Percentiles rank a stretch among this genome's conserved stretches.
Evolutionary conservation across 495 filamentous ascomycete species (phyloP).

Genomic region (Daldinia bambusicola): DNA sequence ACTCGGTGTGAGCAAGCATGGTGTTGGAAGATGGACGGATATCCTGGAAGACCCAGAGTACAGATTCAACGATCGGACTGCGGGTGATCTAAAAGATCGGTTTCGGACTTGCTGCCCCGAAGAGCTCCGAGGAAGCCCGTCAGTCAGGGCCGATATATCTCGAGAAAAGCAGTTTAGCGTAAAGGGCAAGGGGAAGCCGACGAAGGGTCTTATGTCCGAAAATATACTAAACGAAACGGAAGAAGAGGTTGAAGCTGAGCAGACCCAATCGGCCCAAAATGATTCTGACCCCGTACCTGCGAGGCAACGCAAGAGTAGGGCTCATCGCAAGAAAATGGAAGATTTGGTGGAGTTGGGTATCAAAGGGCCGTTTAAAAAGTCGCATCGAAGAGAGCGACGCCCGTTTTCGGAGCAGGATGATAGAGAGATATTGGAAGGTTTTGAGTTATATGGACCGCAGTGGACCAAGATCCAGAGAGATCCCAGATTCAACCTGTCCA

Average conservation of each 20-base stretch:
- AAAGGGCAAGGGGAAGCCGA: constrained; percentile 44
- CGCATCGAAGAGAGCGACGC: constrained; percentile 63
- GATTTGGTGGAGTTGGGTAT: constrained; percentile 69
- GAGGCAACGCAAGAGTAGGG: constrained; percentile 58
- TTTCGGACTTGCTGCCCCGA: constrained; percentile 81
- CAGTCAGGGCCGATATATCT: constrained; percentile 25
- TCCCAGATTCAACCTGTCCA: constrained; percentile 69
- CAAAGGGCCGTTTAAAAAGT: constrained; percentile 63
- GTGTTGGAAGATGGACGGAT: constrained; percentile 87
- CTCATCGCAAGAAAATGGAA: constrained; percentile 64
- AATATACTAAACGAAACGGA: constrained; percentile 60
- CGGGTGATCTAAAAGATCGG: constrained; percentile 87
- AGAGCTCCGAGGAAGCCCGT: constrained; percentile 55
- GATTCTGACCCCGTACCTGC: constrained; percentile 43
- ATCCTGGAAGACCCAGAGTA: constrained; percentile 81
- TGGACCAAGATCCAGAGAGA: constrained; percentile 87
- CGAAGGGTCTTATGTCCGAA: constrained; percentile 56
- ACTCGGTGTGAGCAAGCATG: constrained; percentile 80
- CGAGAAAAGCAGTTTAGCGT: constrained; percentile 27
- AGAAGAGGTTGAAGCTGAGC: constrained; percentile 41
- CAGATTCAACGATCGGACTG: constrained; percentile 77
- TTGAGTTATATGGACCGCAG: constrained; percentile 75
- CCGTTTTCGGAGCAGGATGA: constrained; percentile 82
- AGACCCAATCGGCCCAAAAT: constrained; percentile 35
- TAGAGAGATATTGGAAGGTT: constrained; percentile 77